phyloP scores from a whole-genome alignment of 139 green algal genomes.

The Chlamydomonas eustigma region DNA sequence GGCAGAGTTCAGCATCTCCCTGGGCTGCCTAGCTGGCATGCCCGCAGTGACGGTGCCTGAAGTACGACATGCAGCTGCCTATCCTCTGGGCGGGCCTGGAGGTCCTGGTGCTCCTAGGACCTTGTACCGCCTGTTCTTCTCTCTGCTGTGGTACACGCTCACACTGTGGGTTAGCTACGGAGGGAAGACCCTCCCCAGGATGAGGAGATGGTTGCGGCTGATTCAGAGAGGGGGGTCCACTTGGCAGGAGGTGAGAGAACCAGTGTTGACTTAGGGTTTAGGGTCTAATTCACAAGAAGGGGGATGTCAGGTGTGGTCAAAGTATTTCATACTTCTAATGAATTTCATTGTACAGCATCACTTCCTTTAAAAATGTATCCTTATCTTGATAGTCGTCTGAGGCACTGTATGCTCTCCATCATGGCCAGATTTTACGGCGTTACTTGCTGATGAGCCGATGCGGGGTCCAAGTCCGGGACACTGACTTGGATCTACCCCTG shows the following conservation, averaged over 20 bases:
- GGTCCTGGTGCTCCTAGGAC: neutral
- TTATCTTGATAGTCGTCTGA: too few species aligned
- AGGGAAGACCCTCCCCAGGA: neutral
- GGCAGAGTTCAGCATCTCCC: constrained; percentile 1
- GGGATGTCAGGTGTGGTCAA: too few species aligned
- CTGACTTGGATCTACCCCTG: neutral
- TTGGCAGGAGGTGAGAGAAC: constrained; percentile 14
- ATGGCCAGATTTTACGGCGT: neutral
- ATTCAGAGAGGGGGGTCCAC: neutral
- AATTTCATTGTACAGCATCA: too few species aligned
- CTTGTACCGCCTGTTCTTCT: neutral
- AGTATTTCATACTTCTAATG: too few species aligned
- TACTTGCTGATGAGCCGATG: neutral
- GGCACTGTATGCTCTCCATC: too few species aligned
- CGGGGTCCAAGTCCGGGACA: neutral
- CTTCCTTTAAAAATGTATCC: too few species aligned
- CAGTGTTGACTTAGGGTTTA: too few species aligned
- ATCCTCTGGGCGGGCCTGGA: neutral
- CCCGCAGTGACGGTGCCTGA: neutral
- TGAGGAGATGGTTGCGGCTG: neutral
- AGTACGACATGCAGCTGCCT: neutral
- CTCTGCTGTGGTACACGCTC: neutral
- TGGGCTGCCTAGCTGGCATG: neutral
- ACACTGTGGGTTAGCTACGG: neutral
- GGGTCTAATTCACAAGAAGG: too few species aligned